A percentile compares a stretch with the other conserved stretches of the same genome.
Conservation (phyloP, 2,329 filamentous ascomycete species). For the Fusarium euwallaceae region DNA sequence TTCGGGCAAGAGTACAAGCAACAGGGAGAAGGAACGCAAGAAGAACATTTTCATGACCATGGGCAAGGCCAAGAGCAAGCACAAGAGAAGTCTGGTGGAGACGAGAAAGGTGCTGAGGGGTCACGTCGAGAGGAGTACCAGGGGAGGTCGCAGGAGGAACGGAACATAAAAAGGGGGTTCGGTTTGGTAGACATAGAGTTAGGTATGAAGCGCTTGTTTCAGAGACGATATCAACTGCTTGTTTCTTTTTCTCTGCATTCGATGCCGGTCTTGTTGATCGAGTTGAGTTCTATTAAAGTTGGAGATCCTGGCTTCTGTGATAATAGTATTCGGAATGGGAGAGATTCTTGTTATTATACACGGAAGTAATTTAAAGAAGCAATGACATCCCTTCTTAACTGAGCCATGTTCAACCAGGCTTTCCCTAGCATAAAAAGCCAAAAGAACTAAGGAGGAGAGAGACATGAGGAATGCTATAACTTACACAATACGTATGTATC, state of each 20-base stretch:
- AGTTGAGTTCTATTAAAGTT: background rate
- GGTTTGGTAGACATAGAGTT: constrained; percentile 13
- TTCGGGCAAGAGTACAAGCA: constrained; percentile 95
- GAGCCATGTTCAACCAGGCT: background rate
- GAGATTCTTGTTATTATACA: background rate
- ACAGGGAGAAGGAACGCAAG: constrained; percentile 94
- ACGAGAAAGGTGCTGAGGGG: constrained; percentile 83
- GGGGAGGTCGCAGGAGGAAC: constrained; percentile 86
- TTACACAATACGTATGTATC: background rate
- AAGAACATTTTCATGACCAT: constrained; percentile 99
- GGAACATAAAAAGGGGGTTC: constrained; percentile 46
- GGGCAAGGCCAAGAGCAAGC: constrained; percentile 94
- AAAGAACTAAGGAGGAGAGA: background rate
- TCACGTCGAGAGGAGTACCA: constrained; percentile 86
- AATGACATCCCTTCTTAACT: background rate
- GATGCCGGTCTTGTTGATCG: background rate
- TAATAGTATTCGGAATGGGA: background rate
- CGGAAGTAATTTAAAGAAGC: background rate
- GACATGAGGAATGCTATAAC: background rate
- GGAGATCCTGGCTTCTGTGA: background rate
- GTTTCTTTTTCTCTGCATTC: constrained; percentile 3
- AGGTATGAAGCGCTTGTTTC: constrained; percentile 25
- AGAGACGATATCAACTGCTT: constrained; percentile 20
- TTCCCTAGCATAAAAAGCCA: background rate
- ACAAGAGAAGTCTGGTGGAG: constrained; percentile 92